Percentiles rank a stretch among this genome's conserved stretches.
These are phyloP conservation scores for Beauveria asiatica DNA, from an alignment of 2,329 filamentous ascomycete species.

Conservation along the genomic window DNA sequence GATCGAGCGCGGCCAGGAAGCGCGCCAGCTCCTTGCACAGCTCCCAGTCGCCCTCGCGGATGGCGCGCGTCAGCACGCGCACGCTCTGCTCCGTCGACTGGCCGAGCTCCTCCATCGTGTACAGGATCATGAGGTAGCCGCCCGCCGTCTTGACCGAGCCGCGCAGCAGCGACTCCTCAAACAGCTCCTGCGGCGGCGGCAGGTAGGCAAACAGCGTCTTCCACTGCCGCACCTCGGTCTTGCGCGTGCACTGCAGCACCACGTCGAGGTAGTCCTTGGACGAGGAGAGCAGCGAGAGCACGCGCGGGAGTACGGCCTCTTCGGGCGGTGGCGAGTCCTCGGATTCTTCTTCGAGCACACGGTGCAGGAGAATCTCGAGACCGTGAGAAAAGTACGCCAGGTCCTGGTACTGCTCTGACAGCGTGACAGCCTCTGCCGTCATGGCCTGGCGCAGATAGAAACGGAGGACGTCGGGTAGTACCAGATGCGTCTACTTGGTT, in stretches of 20 bases:
- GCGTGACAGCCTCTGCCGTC: slow-evolving; percentile 68
- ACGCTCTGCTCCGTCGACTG: slow-evolving; percentile 70
- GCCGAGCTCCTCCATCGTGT: slow-evolving; percentile 66
- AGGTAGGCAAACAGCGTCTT: slow-evolving; percentile 86
- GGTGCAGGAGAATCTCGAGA: slow-evolving; percentile 83
- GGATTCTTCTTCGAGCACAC: slow-evolving; percentile 90
- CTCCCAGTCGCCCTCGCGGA: slow-evolving; percentile 84
- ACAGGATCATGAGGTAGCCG: slow-evolving; percentile 89
- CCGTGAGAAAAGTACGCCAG: slow-evolving; percentile 90
- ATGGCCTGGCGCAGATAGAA: slow-evolving; percentile 69
- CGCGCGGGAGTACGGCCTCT: slow-evolving; percentile 54
- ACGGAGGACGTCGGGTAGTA: slow-evolving; percentile 79
- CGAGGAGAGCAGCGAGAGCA: slow-evolving; percentile 57
- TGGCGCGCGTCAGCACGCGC: slow-evolving; percentile 70
- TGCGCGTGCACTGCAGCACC: slow-evolving; percentile 91
- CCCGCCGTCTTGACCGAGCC: slow-evolving; percentile 90
- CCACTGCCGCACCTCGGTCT: slow-evolving; percentile 94
- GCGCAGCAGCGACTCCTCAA: slow-evolving; percentile 81
- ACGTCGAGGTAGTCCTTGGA: slow-evolving; percentile 88
- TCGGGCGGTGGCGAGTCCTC: slow-evolving; percentile 59
- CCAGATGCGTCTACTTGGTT: slow-evolving; percentile 67
- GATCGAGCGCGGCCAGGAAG: slow-evolving; percentile 90
- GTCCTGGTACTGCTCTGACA: slow-evolving; percentile 78
- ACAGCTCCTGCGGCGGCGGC: slow-evolving; percentile 81
- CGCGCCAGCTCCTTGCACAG: slow-evolving; percentile 88